Evolutionary conservation across 2,329 filamentous ascomycete genomes (phyloP).

Genomic region (Neonectria magnoliae): DNA sequence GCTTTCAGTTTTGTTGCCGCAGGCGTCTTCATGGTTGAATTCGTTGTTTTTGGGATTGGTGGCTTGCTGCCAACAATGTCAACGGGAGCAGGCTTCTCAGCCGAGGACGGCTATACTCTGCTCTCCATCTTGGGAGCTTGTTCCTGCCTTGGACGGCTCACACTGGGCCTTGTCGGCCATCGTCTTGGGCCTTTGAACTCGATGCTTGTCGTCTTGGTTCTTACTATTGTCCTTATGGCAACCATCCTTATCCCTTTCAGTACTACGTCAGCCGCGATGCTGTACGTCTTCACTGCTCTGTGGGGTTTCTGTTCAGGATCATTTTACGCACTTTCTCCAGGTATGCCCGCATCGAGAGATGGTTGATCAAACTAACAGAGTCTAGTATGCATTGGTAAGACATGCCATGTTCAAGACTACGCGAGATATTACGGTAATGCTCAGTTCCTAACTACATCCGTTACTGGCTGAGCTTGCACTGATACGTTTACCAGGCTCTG

Average conservation of each 20-base stretch:
- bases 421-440: constrained; percentile 50
- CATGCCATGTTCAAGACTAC: constrained; percentile 56
- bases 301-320: constrained; percentile 59
- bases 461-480: not conserved
- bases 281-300: constrained; percentile 55
- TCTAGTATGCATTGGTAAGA: constrained; percentile 54
- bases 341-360: constrained; percentile 14
- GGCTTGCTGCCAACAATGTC: constrained; percentile 57
- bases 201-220: constrained; percentile 29
- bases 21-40: constrained; percentile 55
- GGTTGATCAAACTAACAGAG: accelerated
- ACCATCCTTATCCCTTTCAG: constrained; percentile 55
- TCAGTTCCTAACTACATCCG: accelerated
- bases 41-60: constrained; percentile 56
- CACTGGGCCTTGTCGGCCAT: constrained; percentile 54
- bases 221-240: constrained; percentile 51
- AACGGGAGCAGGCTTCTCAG: constrained; percentile 40
- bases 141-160: constrained; percentile 52
- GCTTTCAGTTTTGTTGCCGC: constrained; percentile 51
- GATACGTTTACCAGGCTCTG: constrained; percentile 51
- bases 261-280: constrained; percentile 46
- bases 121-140: constrained; percentile 54
- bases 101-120: constrained; percentile 52
- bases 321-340: constrained; percentile 51
- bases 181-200: constrained; percentile 54